Evolutionary conservation across 768 basidiomycete genomes (phyloP), one percentile per base, ranked within the genome.

Genomic region (Sarcodon sp.): DNA sequence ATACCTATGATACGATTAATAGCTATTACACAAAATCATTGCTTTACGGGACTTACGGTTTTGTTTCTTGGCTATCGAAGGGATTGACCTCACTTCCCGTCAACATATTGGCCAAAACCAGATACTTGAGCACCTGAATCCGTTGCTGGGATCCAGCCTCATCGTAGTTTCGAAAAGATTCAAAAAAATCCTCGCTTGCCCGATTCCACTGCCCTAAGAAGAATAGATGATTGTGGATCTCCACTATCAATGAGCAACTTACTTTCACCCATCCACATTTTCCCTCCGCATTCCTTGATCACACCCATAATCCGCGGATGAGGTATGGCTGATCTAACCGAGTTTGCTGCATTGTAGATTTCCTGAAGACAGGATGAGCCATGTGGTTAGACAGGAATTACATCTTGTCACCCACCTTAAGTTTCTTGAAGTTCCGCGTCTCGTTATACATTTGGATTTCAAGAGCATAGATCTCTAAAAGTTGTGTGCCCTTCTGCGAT

Each of bases 181-280:
- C 94, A 65, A 98, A 98, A 64, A 99, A 96, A 66, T 99, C 96
- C 61, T 91, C 88, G 53, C 90, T 93, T 0, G 96, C 96, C 49
- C 89, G 80, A 48, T 87, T 85, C 93, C 94, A 99, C 68, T 96
- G 88, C 49, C 87, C 89, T 92, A 59, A 8, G 16, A 43, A 15
- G n/a, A 6, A 15, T 5, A 11, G n/a, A 54, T 41, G 27, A 16
- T 27, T 21, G n/a, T 35, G 41, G 13, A 10, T 35, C 13, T 37
- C 31, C 43, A 21, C 36, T 13, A 27, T 31, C 43, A 11, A 3
- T 18, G 7, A 33, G 35, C 44, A 18, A 57, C 81, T 58, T 64
- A 85, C 94, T 87, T 73, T 98, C 96, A 50, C 89, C 91, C 96
- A 99, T 98, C 93, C 96, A 98, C 96, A 99, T 99, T 68, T 99